Evolutionary conservation across 2,329 filamentous ascomycete genomes (phyloP), one percentile per base, ranked within the genome.

Genomic region (Pseudopyrenochaeta lycopersici): DNA sequence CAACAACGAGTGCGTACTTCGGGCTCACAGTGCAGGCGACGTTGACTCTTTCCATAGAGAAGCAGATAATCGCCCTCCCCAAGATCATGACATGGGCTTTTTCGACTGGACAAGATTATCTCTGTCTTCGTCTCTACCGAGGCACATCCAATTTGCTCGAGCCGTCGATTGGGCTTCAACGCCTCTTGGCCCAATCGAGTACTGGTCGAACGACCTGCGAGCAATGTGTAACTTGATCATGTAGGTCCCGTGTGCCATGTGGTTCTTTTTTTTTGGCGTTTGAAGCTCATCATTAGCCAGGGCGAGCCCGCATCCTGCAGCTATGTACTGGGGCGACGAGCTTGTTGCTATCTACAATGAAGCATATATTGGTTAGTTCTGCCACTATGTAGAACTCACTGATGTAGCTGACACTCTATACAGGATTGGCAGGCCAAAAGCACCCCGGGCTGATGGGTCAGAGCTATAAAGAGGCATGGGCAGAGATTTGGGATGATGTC

Each of bases 21-120:
- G 70, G 45, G 76, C 76, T 53, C 66, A 75, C 17, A 64, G 63
- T 66, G 76, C 74, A 46, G 75, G 74, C 58, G 68, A 73, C 62
- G 64, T 75, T 76, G 75, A 77, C 72, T 53, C 68, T 50, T 77
- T 78, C 57, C 61, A 60, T 63, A 75, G 72, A 62, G 60, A 63
- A 53, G 47, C 58, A 3, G 62, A 58, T 47, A 18, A 47, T 23
- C 49, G 59, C 40, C 51, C 65, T 20, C 51, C 65, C 18, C 58
- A 70, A 29, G 56, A 69, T 23, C 63, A 67, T 52, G 68, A 81
- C 46, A 68, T 79, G 62, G 79, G 83, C 11, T 89, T 86, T 29
- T 94, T 93, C 68, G 91, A 96, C 73, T 95, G 91, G 91, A 95
- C 91, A 3, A 83, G 86, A 48, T 81, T 94, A 43, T 85, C 88